Percentiles rank a stretch among this genome's conserved stretches.
Conservation (phyloP, 139 green algal species). For the Astrephomene gubernaculifera region DNA sequence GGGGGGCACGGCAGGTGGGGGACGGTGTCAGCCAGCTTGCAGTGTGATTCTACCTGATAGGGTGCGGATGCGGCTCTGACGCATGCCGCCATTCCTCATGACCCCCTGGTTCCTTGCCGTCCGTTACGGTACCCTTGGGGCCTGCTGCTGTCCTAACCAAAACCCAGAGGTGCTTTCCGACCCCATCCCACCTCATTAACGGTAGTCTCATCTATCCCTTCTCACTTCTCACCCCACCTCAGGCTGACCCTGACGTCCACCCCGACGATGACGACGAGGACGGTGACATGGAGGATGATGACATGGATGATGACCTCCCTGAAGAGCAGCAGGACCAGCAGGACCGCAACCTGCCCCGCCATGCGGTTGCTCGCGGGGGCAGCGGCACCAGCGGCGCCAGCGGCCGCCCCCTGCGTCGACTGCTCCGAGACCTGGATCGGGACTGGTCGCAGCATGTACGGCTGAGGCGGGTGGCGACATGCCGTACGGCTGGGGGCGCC, state of each 20-base stretch:
- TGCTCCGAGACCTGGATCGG: background rate
- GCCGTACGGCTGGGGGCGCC: background rate
- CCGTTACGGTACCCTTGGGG: too few species aligned
- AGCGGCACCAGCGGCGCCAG: background rate
- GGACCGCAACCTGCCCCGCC: too few species aligned
- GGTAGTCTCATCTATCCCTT: too few species aligned
- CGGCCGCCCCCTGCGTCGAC: constrained; percentile 14
- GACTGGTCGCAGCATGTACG: constrained; percentile 9
- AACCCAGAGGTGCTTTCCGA: too few species aligned
- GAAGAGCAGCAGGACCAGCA: background rate
- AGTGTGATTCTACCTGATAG: too few species aligned
- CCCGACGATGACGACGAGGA: background rate
- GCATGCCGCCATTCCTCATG: too few species aligned
- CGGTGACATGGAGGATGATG: background rate
- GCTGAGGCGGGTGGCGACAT: background rate
- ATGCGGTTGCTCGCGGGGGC: background rate
- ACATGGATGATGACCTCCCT: background rate
- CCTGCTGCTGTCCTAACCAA: too few species aligned
- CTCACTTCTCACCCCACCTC: background rate
- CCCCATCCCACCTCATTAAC: too few species aligned
- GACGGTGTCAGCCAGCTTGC: too few species aligned
- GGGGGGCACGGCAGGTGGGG: too few species aligned
- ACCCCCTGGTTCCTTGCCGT: too few species aligned
- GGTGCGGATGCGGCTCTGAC: too few species aligned
- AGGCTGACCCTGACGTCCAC: background rate